Percentiles rank a stretch among this genome's conserved stretches.
Evolutionary conservation across 768 basidiomycete genomes (phyloP).

Genomic region (Suillus americanus): DNA sequence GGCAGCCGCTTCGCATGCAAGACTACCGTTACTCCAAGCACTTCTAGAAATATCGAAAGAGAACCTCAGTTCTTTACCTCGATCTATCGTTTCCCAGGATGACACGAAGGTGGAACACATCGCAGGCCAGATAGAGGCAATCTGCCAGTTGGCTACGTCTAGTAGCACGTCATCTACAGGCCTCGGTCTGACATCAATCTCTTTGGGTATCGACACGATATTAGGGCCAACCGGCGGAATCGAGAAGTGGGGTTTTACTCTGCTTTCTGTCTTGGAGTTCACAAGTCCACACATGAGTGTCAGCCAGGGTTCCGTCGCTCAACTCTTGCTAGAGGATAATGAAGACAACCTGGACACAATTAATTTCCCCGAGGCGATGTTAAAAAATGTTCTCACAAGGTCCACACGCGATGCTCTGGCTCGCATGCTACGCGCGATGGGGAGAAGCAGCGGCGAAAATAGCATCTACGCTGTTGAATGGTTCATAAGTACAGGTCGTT

Average conservation of each 20-base stretch:
- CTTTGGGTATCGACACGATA: conserved; percentile 55
- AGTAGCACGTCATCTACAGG: conserved; percentile 13
- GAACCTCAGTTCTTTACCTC: conserved; percentile 69
- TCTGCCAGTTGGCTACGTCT: conserved; percentile 50
- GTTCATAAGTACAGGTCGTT: conserved; percentile 58
- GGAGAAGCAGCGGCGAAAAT: conserved; percentile 63
- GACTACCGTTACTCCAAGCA: conserved; percentile 49
- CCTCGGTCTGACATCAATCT: conserved; percentile 42
- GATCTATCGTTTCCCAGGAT: conserved; percentile 64
- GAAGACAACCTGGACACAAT: conserved; percentile 34
- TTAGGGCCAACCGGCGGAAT: conserved; percentile 82
- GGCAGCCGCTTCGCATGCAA: conserved; percentile 36
- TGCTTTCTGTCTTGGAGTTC: conserved; percentile 83
- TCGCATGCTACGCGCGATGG: conserved; percentile 73
- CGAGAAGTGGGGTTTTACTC: conserved; percentile 89
- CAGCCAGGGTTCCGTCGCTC: conserved; percentile 48
- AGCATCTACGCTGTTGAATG: conserved; percentile 82
- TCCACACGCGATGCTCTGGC: conserved; percentile 56
- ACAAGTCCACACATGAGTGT: conserved; percentile 49
- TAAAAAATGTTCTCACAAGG: conserved; percentile 55
- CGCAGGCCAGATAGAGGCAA: conserved; percentile 66
- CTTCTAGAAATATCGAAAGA: conserved; percentile 64
- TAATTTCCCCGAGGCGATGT: conserved; percentile 58
- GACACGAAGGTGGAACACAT: conserved; percentile 75
- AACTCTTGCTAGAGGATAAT: conserved; percentile 55